Evolutionary conservation across 768 basidiomycete species (phyloP).

Genomic region (Rubroboletus pulcherrimus): DNA sequence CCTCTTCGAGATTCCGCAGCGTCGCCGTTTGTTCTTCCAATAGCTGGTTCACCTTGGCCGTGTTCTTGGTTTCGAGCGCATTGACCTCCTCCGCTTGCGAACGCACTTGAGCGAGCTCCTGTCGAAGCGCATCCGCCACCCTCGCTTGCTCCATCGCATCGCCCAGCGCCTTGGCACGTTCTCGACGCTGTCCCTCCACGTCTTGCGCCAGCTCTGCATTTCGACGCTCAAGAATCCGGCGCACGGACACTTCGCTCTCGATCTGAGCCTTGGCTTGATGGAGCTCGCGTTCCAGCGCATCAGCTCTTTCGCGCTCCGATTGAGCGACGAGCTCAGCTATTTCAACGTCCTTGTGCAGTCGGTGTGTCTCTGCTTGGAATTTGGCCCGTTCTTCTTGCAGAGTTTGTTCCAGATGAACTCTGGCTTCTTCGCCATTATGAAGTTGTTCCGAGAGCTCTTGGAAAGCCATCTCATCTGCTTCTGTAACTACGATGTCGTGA

Average conservation of each 20-base stretch:
- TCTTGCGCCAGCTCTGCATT: conserved; percentile 55
- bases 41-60: conserved; percentile 57
- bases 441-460: conserved; percentile 71
- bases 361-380: conserved; percentile 54
- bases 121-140: conserved; percentile 53
- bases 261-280: conserved; percentile 57
- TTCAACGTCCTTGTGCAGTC: conserved; percentile 44
- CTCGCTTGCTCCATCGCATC: conserved; percentile 68
- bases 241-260: conserved; percentile 59
- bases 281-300: conserved; percentile 61
- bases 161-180: conserved; percentile 54
- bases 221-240: conserved; percentile 62
- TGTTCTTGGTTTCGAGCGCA: conserved; percentile 59
- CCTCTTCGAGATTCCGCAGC: conserved; percentile 68
- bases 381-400: conserved; percentile 57
- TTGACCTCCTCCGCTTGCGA: conserved; percentile 68
- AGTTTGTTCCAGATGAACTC: conserved; percentile 50
- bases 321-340: conserved; percentile 36
- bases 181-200: conserved; percentile 50
- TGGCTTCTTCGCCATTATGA: conserved; percentile 53
- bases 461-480: conserved; percentile 72
- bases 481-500: conserved; percentile 47
- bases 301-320: conserved; percentile 49
- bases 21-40: conserved; percentile 75
- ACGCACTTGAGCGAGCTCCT: conserved; percentile 58